phyloP scores from a whole-genome alignment of 495 filamentous ascomycete species.

The Halenospora varia region DNA sequence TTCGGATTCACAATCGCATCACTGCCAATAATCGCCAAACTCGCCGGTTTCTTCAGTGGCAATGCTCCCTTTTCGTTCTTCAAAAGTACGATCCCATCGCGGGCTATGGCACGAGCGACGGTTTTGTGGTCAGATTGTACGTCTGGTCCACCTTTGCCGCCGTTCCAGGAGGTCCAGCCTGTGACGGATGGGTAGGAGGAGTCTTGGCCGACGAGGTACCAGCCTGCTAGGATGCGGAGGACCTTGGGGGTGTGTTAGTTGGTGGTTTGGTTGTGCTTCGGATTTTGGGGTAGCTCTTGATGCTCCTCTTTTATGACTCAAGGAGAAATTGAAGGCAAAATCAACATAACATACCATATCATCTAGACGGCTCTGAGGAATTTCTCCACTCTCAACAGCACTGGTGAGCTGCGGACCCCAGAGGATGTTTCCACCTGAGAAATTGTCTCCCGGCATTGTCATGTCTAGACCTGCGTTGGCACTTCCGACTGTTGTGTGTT shows the following conservation, averaged over 20 bases:
- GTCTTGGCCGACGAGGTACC: slow-evolving; percentile 71
- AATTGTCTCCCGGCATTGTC: slow-evolving; percentile 53
- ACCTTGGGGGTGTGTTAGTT: slow-evolving; percentile 94
- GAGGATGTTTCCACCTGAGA: slow-evolving; percentile 51
- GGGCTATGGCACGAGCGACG: slow-evolving; percentile 67
- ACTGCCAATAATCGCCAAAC: slow-evolving; percentile 74
- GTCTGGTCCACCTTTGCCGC: slow-evolving; percentile 67
- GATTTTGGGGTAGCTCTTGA: too few species aligned
- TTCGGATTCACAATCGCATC: slow-evolving; percentile 71
- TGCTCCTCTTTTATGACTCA: too few species aligned
- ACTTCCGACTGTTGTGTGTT: slow-evolving; percentile 43
- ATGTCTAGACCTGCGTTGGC: slow-evolving; percentile 48
- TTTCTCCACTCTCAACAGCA: too few species aligned
- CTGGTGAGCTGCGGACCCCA: too few species aligned
- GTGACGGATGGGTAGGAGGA: slow-evolving; percentile 42
- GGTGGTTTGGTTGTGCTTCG: slow-evolving; percentile 61
- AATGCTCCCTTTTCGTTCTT: slow-evolving; percentile 76
- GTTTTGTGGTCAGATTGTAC: slow-evolving; percentile 73
- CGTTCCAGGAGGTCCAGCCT: slow-evolving; percentile 87
- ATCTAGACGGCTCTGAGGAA: too few species aligned
- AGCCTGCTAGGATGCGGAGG: slow-evolving; percentile 84
- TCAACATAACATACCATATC: too few species aligned
- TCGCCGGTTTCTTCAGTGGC: slow-evolving; percentile 72
- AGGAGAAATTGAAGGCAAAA: too few species aligned
- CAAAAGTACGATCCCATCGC: slow-evolving; percentile 77